Evolutionary conservation across 1,139 yeast species (phyloP).

Genomic region (Hemisphaericaspora xylofermentans): DNA sequence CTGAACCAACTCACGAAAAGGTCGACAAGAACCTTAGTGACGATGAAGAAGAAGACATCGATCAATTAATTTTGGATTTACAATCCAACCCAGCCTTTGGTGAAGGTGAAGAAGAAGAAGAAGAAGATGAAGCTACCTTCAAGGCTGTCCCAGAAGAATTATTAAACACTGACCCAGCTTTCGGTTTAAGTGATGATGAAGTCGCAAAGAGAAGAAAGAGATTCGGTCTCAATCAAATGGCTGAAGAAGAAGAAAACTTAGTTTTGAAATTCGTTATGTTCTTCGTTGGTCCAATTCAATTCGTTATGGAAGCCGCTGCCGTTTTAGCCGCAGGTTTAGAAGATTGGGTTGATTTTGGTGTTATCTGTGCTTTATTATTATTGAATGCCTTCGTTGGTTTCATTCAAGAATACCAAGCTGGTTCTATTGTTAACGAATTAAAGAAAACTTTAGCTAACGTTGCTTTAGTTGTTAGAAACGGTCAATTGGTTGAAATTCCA

Average conservation of each 20-base stretch:
- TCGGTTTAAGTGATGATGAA: constrained; percentile 81
- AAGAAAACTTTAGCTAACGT: constrained; percentile 90
- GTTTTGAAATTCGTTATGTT: constrained; percentile 84
- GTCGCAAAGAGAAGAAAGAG: constrained; percentile 87
- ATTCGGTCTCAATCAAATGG: constrained; percentile 92
- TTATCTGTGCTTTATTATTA: constrained; percentile 82
- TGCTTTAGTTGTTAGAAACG: constrained; percentile 85
- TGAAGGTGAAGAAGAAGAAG: constrained; percentile 42
- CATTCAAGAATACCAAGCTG: constrained; percentile 96
- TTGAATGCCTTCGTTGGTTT: constrained; percentile 95
- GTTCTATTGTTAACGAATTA: constrained; percentile 92
- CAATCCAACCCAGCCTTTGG: constrained; percentile 70
- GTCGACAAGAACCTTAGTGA: constrained; percentile 51
- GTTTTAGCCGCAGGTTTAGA: constrained; percentile 96
- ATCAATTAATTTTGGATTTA: constrained; percentile 82
- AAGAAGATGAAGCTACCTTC: constrained; percentile 55
- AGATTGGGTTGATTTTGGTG: constrained; percentile 99
- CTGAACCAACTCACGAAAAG: constrained; percentile 52
- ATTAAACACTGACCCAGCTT: constrained; percentile 80
- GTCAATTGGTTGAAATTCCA: constrained; percentile 68
- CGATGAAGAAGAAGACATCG: constrained; percentile 82
- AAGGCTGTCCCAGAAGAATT: constrained; percentile 87
- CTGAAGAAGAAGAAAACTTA: constrained; percentile 86
- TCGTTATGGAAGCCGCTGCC: constrained; percentile 99
- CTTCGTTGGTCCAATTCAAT: constrained; percentile 97